A percentile compares a stretch with the other conserved stretches of the same genome.
These are phyloP conservation scores for Ramalina peruviana DNA, from an alignment of 495 filamentous ascomycete species.

Conservation along the genomic window DNA sequence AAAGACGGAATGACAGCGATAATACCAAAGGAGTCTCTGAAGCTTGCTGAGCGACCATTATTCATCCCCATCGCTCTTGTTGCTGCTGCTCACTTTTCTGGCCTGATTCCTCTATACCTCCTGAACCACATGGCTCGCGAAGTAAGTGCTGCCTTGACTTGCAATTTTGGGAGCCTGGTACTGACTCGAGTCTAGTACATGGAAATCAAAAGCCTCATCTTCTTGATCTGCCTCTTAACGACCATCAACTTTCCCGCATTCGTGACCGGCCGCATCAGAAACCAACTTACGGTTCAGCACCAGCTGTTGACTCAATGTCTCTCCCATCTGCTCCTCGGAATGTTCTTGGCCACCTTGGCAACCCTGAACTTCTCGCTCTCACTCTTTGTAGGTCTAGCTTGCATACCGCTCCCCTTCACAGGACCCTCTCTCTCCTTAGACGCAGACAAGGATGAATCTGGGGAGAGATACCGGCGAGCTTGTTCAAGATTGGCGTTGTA, in stretches of 20 bases:
- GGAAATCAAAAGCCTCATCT: slow-evolving; percentile 17
- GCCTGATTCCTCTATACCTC: slow-evolving; percentile 71
- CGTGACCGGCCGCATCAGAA: slow-evolving; percentile 37
- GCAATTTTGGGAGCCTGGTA: too few relatives aligned
- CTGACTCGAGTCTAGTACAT: too few relatives aligned
- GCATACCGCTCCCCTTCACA: slow-evolving; percentile 62
- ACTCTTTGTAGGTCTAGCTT: slow-evolving; percentile 68
- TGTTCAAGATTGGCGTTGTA: slow-evolving; percentile 33
- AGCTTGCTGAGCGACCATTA: slow-evolving; percentile 49
- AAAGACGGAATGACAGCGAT: slow-evolving; percentile 21
- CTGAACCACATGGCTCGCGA: slow-evolving; percentile 61
- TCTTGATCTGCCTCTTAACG: slow-evolving; percentile 42
- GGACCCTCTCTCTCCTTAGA: slow-evolving; percentile 18
- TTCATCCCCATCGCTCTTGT: slow-evolving; percentile 68
- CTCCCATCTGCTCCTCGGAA: slow-evolving; percentile 79
- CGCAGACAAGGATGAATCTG: slow-evolving; percentile 1
- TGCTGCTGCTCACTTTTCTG: slow-evolving; percentile 54
- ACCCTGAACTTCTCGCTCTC: slow-evolving; percentile 94
- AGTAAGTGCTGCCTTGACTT: slow-evolving; percentile 31
- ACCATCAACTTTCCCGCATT: slow-evolving; percentile 44
- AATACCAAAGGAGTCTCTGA: slow-evolving; percentile 19
- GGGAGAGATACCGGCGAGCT: slow-evolving; percentile 10
- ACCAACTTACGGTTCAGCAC: slow-evolving; percentile 48
- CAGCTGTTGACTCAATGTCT: slow-evolving; percentile 73
- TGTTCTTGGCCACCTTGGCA: slow-evolving; percentile 80